phyloP scores from a whole-genome alignment of 257 asterid genomes.

The Ilex aquifolium region DNA sequence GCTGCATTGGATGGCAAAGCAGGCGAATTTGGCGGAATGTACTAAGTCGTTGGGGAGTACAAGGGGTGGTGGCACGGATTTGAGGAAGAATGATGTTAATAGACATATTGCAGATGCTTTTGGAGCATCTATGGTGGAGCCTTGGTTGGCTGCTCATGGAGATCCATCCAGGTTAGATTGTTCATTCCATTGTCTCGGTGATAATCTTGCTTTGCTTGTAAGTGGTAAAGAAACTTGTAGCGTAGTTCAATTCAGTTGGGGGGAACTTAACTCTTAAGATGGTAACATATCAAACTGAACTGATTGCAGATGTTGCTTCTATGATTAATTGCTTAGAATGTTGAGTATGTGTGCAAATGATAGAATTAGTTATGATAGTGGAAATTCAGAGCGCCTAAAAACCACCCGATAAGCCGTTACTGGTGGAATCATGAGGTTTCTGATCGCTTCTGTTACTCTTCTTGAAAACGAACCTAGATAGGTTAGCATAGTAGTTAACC shows the following conservation, averaged over 20 bases:
- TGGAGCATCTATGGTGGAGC: conserved; percentile 91
- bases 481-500: no score
- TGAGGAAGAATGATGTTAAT: conserved; percentile 52
- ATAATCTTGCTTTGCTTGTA: neutral
- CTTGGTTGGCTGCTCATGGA: conserved; percentile 97
- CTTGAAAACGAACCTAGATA: no score
- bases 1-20: conserved; percentile 87
- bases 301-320: neutral
- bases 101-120: conserved; percentile 70
- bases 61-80: conserved; percentile 36
- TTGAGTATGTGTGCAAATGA: no score
- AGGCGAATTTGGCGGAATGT: conserved; percentile 84
- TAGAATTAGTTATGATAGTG: no score
- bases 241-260: neutral
- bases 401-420: no score
- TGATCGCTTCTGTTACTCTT: no score
- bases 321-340: no score
- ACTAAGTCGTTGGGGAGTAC: conserved; percentile 52
- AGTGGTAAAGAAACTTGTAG: neutral
- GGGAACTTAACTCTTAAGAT: neutral
- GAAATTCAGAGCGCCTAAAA: no score
- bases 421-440: no score
- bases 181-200: neutral
- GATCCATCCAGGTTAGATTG: conserved; percentile 81
- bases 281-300: neutral